Evolutionary conservation across 1,139 yeast genomes (phyloP).

Genomic region (Pichia sp.): DNA sequence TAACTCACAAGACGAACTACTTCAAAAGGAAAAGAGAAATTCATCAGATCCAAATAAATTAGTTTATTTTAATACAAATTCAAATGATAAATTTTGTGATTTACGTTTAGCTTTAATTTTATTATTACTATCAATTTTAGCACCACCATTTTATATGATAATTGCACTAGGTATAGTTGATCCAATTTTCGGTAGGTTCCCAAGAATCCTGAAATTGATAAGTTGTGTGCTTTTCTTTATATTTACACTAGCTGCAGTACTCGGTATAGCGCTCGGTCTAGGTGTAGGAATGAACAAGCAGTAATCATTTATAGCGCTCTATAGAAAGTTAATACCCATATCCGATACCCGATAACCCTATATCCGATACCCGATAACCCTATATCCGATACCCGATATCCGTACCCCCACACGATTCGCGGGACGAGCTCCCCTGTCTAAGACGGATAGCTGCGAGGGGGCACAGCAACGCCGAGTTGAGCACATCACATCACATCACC

Average conservation of each 20-base stretch:
- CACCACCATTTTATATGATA: slow-evolving; percentile 26
- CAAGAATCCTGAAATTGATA: slow-evolving; percentile 15
- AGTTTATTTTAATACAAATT: background rate
- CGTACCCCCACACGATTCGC: too few relatives aligned
- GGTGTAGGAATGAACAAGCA: slow-evolving; percentile 16
- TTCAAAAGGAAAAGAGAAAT: too few relatives aligned
- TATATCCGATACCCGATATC: too few relatives aligned
- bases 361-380: background rate
- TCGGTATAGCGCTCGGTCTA: slow-evolving; percentile 24
- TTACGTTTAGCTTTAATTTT: slow-evolving; percentile 15
- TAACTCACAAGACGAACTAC: background rate
- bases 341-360: background rate
- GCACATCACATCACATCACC: background rate
- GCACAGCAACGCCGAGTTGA: too few relatives aligned
- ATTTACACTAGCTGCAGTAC: slow-evolving; percentile 14
- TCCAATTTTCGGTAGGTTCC: slow-evolving; percentile 20
- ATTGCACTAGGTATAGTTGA: slow-evolving; percentile 24
- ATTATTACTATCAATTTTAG: slow-evolving; percentile 18
- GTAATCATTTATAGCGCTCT: background rate
- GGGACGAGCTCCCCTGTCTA: too few relatives aligned
- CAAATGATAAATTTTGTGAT: background rate
- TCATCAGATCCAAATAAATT: background rate
- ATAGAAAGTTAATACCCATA: background rate
- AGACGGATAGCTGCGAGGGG: too few relatives aligned
- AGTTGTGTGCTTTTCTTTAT: slow-evolving; percentile 17